A percentile compares a stretch with the other conserved stretches of the same genome.
phyloP scores from a whole-genome alignment of 2,329 filamentous ascomycete genomes.

The Claviceps spartinae region DNA sequence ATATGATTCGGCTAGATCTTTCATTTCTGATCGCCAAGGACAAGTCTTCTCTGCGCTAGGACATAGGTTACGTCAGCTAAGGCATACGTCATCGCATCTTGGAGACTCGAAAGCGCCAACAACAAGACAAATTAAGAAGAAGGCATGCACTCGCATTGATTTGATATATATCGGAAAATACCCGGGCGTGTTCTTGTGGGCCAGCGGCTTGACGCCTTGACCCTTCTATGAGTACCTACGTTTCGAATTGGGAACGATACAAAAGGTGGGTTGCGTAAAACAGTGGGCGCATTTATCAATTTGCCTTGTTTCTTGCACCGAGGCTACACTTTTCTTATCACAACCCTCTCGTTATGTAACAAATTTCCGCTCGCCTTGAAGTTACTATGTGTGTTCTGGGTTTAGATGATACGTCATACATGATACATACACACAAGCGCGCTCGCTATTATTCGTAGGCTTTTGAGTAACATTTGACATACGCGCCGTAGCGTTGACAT shows the following conservation, averaged over 20 bases:
- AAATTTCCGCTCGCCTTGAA: slow-evolving; percentile 18
- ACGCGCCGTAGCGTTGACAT: background rate
- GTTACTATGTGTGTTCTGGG: slow-evolving; percentile 11
- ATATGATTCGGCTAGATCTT: slow-evolving; percentile 2
- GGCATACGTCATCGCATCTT: slow-evolving; percentile 18
- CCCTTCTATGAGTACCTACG: background rate
- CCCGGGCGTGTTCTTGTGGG: slow-evolving; percentile 8
- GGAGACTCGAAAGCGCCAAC: slow-evolving; percentile 17
- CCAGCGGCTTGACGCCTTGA: slow-evolving; percentile 4
- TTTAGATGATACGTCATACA: slow-evolving; percentile 11
- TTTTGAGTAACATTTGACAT: slow-evolving; percentile 8
- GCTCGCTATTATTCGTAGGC: slow-evolving; percentile 17
- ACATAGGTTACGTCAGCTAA: slow-evolving; percentile 11
- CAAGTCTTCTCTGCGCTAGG: slow-evolving; percentile 5
- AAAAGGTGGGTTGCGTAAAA: background rate
- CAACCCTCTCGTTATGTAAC: background rate
- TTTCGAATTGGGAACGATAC: background rate
- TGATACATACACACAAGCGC: slow-evolving; percentile 20
- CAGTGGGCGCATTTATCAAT: background rate
- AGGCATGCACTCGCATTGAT: slow-evolving; percentile 3
- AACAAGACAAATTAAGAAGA: slow-evolving; percentile 14
- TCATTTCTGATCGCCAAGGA: slow-evolving; percentile 5
- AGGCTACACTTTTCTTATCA: background rate
- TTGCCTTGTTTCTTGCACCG: background rate
- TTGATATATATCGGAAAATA: slow-evolving; percentile 7